A percentile compares a stretch with the other conserved stretches of the same genome.
phyloP scores from a whole-genome alignment of 164 flowering plant genomes.

The Aristolochia californica region DNA sequence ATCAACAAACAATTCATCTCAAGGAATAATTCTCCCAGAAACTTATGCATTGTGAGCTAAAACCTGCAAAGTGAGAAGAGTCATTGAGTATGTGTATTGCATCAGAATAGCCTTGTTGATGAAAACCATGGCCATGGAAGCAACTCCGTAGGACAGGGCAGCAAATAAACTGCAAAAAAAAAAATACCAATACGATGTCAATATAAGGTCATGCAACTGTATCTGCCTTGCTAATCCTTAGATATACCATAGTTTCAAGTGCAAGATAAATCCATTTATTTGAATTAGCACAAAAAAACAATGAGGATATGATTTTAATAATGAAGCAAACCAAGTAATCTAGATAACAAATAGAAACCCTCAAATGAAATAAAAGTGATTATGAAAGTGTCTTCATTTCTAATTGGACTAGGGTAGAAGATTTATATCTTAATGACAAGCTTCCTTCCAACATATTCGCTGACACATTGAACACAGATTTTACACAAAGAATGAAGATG shows the following conservation, averaged over 20 bases:
- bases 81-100: slow-evolving; percentile 87
- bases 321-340: neutral
- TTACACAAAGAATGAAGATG: no score
- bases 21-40: no score
- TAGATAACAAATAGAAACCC: neutral
- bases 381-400: no score
- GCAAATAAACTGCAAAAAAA: slow-evolving; percentile 48
- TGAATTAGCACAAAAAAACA: neutral
- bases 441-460: no score
- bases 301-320: neutral
- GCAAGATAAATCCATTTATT: no score
- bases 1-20: no score
- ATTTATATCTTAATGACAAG: no score
- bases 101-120: slow-evolving; percentile 89
- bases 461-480: no score
- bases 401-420: no score
- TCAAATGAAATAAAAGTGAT: neutral
- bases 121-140: slow-evolving; percentile 99
- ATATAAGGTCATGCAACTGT: no score
- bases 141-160: slow-evolving; percentile 83
- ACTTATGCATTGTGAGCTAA: neutral
- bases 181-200: neutral
- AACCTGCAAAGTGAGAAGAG: slow-evolving; percentile 90
- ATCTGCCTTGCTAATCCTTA: neutral
- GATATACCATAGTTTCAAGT: neutral